A percentile compares a stretch with the other conserved stretches of the same genome.
phyloP scores from a whole-genome alignment of 73 alveolate genomes.

The Blepharisma stoltei region DNA sequence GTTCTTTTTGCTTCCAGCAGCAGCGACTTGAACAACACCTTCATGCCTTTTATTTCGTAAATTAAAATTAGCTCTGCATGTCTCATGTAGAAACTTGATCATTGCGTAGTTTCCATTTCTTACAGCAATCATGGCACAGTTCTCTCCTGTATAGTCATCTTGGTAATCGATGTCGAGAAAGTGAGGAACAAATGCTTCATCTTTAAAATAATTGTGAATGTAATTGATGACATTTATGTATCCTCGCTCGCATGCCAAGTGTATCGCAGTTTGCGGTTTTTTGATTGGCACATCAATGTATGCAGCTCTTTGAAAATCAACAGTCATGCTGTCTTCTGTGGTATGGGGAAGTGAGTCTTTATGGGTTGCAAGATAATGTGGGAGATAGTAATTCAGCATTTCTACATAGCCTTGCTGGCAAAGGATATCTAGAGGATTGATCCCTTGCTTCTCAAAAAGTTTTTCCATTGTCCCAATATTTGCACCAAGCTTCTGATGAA shows the following conservation, averaged over 20 bases:
- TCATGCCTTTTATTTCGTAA: conserved; percentile 20
- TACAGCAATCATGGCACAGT: conserved; percentile 20
- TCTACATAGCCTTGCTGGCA: background rate
- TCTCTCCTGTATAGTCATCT: conserved; percentile 26
- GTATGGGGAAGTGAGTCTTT: background rate
- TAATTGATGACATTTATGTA: background rate
- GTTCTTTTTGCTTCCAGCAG: background rate
- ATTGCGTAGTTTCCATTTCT: conserved; percentile 4
- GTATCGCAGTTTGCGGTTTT: background rate
- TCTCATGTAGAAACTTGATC: background rate
- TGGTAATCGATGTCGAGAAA: background rate
- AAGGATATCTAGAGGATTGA: background rate
- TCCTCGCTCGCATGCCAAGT: conserved; percentile 21
- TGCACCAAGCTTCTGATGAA: conserved; percentile 24
- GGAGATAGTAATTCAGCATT: conserved; percentile 6
- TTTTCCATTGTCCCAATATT: conserved; percentile 18
- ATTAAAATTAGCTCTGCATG: background rate
- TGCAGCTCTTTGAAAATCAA: conserved; percentile 15
- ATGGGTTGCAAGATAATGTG: background rate
- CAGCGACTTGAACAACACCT: background rate
- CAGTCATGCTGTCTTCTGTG: conserved; percentile 2
- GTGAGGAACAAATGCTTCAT: background rate
- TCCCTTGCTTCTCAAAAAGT: conserved; percentile 2
- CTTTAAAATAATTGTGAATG: conserved; percentile 16
- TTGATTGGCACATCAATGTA: background rate